These are phyloP conservation scores for Triadica sebifera DNA, from an alignment of 345 rosid genomes.

Conservation along the genomic window DNA sequence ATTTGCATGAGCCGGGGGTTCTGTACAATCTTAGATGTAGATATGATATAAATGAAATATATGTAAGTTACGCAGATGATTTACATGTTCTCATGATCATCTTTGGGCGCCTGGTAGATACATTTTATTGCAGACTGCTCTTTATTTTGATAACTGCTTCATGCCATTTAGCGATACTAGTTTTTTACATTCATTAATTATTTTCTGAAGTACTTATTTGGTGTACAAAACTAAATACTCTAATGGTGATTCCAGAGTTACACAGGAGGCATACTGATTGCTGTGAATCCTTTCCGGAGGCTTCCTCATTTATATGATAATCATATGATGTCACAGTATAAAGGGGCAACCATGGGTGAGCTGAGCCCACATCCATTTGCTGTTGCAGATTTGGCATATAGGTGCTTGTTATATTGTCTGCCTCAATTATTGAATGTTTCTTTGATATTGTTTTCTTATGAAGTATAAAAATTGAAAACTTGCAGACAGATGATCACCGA, in stretches of 20 bases:
- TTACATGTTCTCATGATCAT: neutral
- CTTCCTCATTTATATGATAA: constrained; percentile 87
- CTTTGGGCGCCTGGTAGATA: neutral
- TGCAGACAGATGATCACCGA: constrained; percentile 87
- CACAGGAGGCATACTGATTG: constrained; percentile 89
- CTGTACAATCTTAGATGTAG: constrained; percentile 27
- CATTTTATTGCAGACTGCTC: neutral
- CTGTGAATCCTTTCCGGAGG: constrained; percentile 92
- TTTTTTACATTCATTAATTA: neutral
- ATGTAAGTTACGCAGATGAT: constrained; percentile 22
- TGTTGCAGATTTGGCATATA: constrained; percentile 95
- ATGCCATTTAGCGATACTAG: neutral
- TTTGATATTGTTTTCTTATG: neutral
- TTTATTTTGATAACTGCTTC: neutral
- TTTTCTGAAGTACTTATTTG: neutral
- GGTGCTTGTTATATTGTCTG: constrained; percentile 41
- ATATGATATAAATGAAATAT: constrained; percentile 32
- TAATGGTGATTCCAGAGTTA: constrained; percentile 65
- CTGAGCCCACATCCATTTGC: constrained; percentile 97
- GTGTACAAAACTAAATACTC: constrained; percentile 1
- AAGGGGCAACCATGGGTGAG: constrained; percentile 93
- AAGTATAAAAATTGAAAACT: constrained; percentile 3
- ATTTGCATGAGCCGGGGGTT: constrained; percentile 36
- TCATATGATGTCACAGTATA: constrained; percentile 92
- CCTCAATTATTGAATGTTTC: constrained; percentile 15